Evolutionary conservation across 306 rosid species (phyloP), one percentile per base, ranked within the genome.

Genomic region (Trifolium fragiferum): DNA sequence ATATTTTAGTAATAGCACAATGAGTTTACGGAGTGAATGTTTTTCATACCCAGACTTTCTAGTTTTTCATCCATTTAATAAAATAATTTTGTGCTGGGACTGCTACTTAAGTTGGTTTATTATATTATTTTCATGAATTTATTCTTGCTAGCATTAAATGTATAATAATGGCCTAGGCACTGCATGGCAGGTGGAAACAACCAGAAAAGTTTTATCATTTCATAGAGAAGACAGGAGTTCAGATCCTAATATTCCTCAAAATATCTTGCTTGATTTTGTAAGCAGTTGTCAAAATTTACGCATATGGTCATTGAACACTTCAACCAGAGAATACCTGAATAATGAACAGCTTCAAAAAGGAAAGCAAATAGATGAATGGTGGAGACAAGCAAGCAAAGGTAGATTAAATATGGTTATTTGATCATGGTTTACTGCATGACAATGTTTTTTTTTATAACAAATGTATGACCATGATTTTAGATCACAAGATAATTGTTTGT

Each of bases 341-440:
- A 90, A 87, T 65, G 99, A 94, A 83, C 99, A 94, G 70, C 96
- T 94, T 76, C 99, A 94, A 71, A 94, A 94, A 77, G 99, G 99
- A 84, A 94, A 94, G 82, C 97, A 92, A 84, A 94, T 94, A 76
- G 99, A 94, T 86, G 99, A 92, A 85, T 94, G 99, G 99, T 94
- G 97, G 99, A 92, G 89, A 82, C 96, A 90, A 86, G 95, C 92
- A 7, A 90, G 86, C 87, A 92, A 94, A 94, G 99, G 97, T 92
- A 86, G 44, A 46, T 73, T 68, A 32, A 50, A 49, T 70, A 75
- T n/a, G 68, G 25, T 27, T 58, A 25, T 79, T 70, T 79, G 37
- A 63, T 64, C 27, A 38, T 63, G 54, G 63, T 57, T 57, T 68
- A 73, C 72, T 72, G 32, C 19, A 37, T 62, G 62, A 77, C 69